Evolutionary conservation across 1,284 basidiomycete species (phyloP), one percentile per base, ranked within the genome.

Genomic region (Melampsora abietis-canadensis): DNA sequence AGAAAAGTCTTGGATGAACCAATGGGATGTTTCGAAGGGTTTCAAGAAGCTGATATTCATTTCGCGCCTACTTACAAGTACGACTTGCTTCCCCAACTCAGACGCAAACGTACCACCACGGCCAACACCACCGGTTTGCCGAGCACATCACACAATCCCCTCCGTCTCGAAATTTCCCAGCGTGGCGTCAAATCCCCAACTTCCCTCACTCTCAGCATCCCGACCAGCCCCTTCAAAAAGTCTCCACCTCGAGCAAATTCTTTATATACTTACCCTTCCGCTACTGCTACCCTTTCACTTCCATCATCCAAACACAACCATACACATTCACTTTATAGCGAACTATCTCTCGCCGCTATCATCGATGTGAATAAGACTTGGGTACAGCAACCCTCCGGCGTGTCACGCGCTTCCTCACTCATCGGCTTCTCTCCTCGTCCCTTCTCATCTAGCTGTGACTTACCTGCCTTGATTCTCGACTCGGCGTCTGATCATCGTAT

Each of bases 1-100:
- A 86, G 85, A 27, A 86, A 85, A 60, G 82, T 90, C n/a, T 89
- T 93, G 87, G 83, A 85, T 54, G 81, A 83, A 8, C 82, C 83
- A 5, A 85, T 86, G 0, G 84, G 84, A 0, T 78, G 77, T 46
- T 83, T 85, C 72, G 80, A 81, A 30, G 90, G 90, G 8, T 92
- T 92, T 79, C 79, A 83, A 10, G 91, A 92, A 81, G 90, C 85
- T 0, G 82, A 83, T 0, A 91, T 92, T 68, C 79, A 86, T 76
- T 92, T 92, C 77, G 87, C 90, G 5, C 90, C 90, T 21, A 63
- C 31, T n/a, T 46, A 54, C 48, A 54, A 54, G 48, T 54, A 54
- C 48, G 48, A 54, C 48, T 15, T 54, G n/a, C 48, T 54, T 54
- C 48, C 48, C 0, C 48, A 19, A 54, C 48, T 54, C 24, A 54